These are phyloP conservation scores for Yarrowia osloensis DNA, from an alignment of 805 yeast genomes.

Conservation along the genomic window DNA sequence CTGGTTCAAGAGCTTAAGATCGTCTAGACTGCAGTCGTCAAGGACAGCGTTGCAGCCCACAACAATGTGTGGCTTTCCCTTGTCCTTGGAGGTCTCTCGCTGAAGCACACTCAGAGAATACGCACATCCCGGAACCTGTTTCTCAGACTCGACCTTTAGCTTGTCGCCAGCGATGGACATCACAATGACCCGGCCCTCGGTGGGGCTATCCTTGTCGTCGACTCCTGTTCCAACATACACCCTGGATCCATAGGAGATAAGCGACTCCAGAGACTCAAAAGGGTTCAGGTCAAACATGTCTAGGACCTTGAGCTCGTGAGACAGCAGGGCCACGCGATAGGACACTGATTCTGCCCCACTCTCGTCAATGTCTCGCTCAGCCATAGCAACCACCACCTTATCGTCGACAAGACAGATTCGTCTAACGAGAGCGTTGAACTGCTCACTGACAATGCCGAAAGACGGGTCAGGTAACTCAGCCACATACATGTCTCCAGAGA, in stretches of 20 bases:
- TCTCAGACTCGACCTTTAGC: background rate
- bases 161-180: background rate
- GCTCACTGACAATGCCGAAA: slow-evolving; percentile 1
- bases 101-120: slow-evolving; percentile 15
- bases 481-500: background rate
- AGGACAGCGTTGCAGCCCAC: background rate
- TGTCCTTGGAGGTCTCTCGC: background rate
- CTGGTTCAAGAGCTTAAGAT: background rate
- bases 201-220: slow-evolving; percentile 18
- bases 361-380: slow-evolving; percentile 9
- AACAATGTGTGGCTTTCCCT: background rate
- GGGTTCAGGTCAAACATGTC: slow-evolving; percentile 6
- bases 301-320: slow-evolving; percentile 1
- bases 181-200: slow-evolving; percentile 1
- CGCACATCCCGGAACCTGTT: slow-evolving; percentile 14
- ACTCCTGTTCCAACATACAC: slow-evolving; percentile 16
- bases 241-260: background rate
- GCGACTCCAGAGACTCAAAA: slow-evolving; percentile 15
- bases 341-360: background rate
- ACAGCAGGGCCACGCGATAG: background rate
- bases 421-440: slow-evolving; percentile 19
- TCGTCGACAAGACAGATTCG: background rate
- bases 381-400: slow-evolving; percentile 17
- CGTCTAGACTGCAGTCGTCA: background rate
- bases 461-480: background rate